phyloP scores from a whole-genome alignment of 495 filamentous ascomycete species.

The Penicillium desertorum region DNA sequence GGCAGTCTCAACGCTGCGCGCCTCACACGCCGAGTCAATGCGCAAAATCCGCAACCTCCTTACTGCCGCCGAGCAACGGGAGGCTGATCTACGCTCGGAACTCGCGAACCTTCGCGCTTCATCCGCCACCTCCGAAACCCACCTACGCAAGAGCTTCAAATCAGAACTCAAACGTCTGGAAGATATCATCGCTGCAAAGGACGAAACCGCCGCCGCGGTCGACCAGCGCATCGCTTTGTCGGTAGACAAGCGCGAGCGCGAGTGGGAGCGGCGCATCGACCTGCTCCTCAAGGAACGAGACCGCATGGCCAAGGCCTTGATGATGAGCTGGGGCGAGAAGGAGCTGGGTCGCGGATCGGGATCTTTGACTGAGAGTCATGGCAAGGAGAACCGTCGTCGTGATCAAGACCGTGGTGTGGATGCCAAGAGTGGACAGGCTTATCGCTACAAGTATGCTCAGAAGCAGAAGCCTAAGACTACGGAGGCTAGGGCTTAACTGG shows the following conservation, averaged over 20 bases:
- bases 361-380: conserved; percentile 23
- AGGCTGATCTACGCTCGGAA: conserved; percentile 42
- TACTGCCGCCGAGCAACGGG: conserved; percentile 44
- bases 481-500: conserved; percentile 20
- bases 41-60: conserved; percentile 43
- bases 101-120: conserved; percentile 33
- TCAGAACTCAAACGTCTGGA: conserved; percentile 37
- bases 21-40: conserved; percentile 46
- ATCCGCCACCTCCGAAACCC: conserved; percentile 21
- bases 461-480: conserved; percentile 22
- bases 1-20: conserved; percentile 40
- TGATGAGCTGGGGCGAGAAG: conserved; percentile 52
- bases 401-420: conserved; percentile 22
- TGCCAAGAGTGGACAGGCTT: conserved; percentile 40
- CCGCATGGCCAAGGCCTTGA: conserved; percentile 51
- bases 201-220: conserved; percentile 41
- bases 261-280: conserved; percentile 52
- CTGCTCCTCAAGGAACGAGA: conserved; percentile 57
- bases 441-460: conserved; percentile 46
- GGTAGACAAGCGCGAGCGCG: conserved; percentile 50
- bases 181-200: conserved; percentile 39
- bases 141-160: conserved; percentile 32
- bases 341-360: conserved; percentile 37
- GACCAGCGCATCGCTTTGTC: conserved; percentile 46
- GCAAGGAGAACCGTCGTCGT: conserved; percentile 28